Conservation (phyloP, 495 filamentous ascomycete species). For the Aspergillus asperescens region DNA sequence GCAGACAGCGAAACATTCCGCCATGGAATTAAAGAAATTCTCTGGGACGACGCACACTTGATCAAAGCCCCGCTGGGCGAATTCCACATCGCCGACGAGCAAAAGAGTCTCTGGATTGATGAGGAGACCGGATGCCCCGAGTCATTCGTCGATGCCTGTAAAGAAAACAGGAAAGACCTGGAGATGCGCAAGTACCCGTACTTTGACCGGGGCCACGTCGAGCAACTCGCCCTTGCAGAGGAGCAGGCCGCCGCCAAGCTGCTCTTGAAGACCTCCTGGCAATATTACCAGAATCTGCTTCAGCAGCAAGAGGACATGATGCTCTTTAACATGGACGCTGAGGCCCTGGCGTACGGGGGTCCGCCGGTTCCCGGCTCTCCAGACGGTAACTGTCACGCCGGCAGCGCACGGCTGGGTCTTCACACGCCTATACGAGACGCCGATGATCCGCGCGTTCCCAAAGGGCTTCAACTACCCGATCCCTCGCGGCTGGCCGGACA, state of each 20-base stretch:
- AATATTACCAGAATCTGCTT: constrained; percentile 18
- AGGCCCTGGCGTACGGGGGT: constrained; percentile 23
- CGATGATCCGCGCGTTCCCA: constrained; percentile 30
- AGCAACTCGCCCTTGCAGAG: neutral
- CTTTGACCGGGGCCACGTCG: neutral
- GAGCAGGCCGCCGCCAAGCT: constrained; percentile 13
- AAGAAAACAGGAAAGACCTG: constrained; percentile 12
- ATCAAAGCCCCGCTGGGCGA: neutral
- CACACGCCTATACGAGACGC: constrained; percentile 28
- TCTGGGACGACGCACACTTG: constrained; percentile 28
- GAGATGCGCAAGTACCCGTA: neutral
- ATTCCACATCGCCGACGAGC: neutral
- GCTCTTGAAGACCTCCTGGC: constrained; percentile 16
- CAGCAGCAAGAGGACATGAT: constrained; percentile 21
- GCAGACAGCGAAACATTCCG: constrained; percentile 23
- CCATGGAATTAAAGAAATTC: constrained; percentile 20
- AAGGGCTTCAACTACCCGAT: constrained; percentile 29
- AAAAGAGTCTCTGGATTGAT: neutral
- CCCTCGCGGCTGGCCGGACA: constrained; percentile 23
- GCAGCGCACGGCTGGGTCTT: constrained; percentile 26
- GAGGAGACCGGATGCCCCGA: constrained; percentile 16
- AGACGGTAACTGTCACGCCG: constrained; percentile 26
- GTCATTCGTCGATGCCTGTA: constrained; percentile 19
- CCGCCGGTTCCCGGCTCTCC: constrained; percentile 21
- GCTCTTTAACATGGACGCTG: constrained; percentile 14